Conservation (phyloP, 805 yeast species). For the Yamadazyma endophytica region DNA sequence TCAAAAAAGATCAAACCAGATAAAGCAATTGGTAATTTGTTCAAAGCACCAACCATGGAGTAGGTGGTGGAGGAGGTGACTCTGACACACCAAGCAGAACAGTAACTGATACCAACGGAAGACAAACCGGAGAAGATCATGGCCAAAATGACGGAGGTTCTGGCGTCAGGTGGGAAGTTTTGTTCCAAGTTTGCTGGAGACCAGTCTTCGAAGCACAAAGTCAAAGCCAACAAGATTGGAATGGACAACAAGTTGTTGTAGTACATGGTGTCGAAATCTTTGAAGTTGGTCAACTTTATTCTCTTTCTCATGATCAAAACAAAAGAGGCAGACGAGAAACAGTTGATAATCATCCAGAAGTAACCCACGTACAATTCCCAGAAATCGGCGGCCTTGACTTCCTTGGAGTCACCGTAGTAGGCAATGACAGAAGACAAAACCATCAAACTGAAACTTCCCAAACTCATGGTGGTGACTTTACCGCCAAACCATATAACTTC, state of each 20-base stretch:
- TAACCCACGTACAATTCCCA: conserved; percentile 66
- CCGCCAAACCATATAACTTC: conserved; percentile 98
- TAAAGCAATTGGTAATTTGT: conserved; percentile 95
- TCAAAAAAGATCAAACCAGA: conserved; percentile 94
- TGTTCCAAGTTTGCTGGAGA: conserved; percentile 65
- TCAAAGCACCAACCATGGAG: conserved; percentile 98
- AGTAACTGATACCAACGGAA: conserved; percentile 95
- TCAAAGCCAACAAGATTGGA: conserved; percentile 76
- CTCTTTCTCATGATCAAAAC: conserved; percentile 96
- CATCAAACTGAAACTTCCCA: conserved; percentile 86
- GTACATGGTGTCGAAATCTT: conserved; percentile 97
- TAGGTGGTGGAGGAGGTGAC: conserved; percentile 98
- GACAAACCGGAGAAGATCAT: conserved; percentile 93
- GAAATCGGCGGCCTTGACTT: conserved; percentile 36
- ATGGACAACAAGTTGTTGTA: conserved; percentile 93
- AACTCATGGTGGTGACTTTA: conserved; percentile 80
- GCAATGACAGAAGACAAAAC: conserved; percentile 95
- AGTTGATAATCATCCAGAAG: conserved; percentile 95
- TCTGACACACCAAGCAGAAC: conserved; percentile 99
- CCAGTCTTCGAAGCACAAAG: conserved; percentile 91
- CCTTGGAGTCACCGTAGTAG: conserved; percentile 73
- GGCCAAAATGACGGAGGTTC: conserved; percentile 66
- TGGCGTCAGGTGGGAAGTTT: conserved; percentile 75
- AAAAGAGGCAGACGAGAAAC: conserved; percentile 89
- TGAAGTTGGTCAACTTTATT: conserved; percentile 93